Evolutionary conservation across 352 stramenopile genomes (phyloP).

Genomic region (Elongisporangium senticosum): DNA sequence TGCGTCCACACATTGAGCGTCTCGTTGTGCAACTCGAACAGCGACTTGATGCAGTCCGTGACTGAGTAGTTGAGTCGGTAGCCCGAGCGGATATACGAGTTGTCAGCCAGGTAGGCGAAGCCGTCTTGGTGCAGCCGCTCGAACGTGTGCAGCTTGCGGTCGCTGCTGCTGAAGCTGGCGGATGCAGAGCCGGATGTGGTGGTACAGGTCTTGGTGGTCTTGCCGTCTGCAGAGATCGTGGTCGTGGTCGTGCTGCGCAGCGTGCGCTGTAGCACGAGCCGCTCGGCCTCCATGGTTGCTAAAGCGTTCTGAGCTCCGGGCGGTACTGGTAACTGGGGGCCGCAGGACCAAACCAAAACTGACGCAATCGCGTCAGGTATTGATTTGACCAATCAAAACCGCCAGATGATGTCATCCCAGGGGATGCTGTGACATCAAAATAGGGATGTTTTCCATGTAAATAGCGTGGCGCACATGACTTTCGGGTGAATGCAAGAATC

Average conservation of each 20-base stretch:
- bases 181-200: not conserved
- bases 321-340: not conserved
- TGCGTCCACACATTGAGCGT: constrained; percentile 88
- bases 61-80: constrained; percentile 83
- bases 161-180: not conserved
- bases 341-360: constrained; percentile 1
- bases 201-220: constrained; percentile 3
- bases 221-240: constrained; percentile 4
- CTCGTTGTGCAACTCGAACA: constrained; percentile 88
- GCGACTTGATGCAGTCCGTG: constrained; percentile 65
- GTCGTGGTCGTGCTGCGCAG: constrained; percentile 13
- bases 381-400: constrained; percentile 9
- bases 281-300: constrained; percentile 5
- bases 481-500: not conserved
- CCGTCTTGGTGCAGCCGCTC: constrained; percentile 72
- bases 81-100: constrained; percentile 83
- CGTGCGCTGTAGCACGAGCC: constrained; percentile 28
- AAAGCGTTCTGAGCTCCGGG: constrained; percentile 7
- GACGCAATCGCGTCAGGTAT: constrained; percentile 10
- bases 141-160: constrained; percentile 55
- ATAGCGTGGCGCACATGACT: not conserved
- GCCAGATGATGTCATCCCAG: constrained; percentile 1
- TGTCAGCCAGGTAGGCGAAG: constrained; percentile 79
- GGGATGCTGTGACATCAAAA: constrained; percentile 1
- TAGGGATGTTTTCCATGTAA: not conserved